Percentiles rank a stretch among this genome's conserved stretches.
Conservation (phyloP, 2,329 filamentous ascomycete genomes). For the Cucurbitaria berberidis region DNA sequence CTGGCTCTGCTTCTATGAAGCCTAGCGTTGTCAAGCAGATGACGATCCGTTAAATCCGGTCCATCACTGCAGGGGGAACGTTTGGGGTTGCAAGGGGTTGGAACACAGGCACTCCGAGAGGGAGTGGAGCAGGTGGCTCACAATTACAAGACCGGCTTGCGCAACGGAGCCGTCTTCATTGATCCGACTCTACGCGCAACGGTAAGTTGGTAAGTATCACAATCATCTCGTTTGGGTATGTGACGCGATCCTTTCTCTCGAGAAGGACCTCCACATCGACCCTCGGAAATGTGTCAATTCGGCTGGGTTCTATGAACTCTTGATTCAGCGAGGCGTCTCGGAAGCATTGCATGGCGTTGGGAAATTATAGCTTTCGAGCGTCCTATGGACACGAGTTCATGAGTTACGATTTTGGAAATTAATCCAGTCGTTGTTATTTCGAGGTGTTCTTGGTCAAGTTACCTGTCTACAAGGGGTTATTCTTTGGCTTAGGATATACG, state of each 20-base stretch:
- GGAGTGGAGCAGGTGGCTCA: slow-evolving; percentile 24
- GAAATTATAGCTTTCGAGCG: slow-evolving; percentile 29
- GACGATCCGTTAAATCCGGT: slow-evolving; percentile 61
- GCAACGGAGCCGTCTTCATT: slow-evolving; percentile 42
- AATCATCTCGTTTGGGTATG: slow-evolving; percentile 50
- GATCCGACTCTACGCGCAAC: slow-evolving; percentile 49
- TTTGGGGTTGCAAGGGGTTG: background rate
- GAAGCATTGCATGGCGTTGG: slow-evolving; percentile 37
- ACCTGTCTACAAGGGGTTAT: background rate
- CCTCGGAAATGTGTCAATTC: slow-evolving; percentile 31
- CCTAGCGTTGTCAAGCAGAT: slow-evolving; percentile 89
- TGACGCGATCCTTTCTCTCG: slow-evolving; percentile 41
- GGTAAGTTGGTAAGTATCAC: slow-evolving; percentile 53
- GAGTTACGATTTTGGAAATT: slow-evolving; percentile 18
- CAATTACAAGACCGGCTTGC: slow-evolving; percentile 40
- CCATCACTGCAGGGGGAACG: background rate
- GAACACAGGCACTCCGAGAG: slow-evolving; percentile 4
- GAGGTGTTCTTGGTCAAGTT: slow-evolving; percentile 3
- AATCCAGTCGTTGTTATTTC: slow-evolving; percentile 10
- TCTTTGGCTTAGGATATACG: background rate
- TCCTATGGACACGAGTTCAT: slow-evolving; percentile 31
- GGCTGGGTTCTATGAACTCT: slow-evolving; percentile 28
- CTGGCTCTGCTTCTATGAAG: slow-evolving; percentile 75
- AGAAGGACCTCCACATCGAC: slow-evolving; percentile 40
- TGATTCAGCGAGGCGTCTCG: slow-evolving; percentile 41